Conservation (phyloP, 2,329 filamentous ascomycete genomes). For the Lachnellula cervina region DNA sequence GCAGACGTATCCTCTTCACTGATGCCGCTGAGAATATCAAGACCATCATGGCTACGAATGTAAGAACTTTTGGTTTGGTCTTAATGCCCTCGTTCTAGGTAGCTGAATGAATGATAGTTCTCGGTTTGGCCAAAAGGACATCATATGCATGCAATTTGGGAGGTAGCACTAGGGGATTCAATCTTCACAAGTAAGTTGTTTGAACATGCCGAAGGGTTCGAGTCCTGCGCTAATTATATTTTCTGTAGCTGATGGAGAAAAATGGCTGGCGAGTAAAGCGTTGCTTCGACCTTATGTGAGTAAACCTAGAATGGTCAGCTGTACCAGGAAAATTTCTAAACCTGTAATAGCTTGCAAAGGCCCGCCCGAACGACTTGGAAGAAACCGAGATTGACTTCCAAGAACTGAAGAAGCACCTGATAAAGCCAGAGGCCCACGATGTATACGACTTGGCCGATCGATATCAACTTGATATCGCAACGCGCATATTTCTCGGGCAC, state of each 20-base stretch:
- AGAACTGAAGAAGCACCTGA: slow-evolving; percentile 1
- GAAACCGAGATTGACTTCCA: slow-evolving; percentile 3
- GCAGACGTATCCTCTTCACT: slow-evolving; percentile 4
- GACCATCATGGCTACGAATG: slow-evolving; percentile 2
- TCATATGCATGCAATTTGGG: neutral
- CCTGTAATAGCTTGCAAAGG: neutral
- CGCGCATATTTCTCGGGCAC: slow-evolving; percentile 5
- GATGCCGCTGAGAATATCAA: slow-evolving; percentile 8
- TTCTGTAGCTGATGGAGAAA: slow-evolving; percentile 1
- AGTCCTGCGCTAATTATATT: neutral
- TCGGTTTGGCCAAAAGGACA: slow-evolving; percentile 1
- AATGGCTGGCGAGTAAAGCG: neutral
- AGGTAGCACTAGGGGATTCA: slow-evolving; percentile 2
- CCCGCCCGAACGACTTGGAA: slow-evolving; percentile 4
- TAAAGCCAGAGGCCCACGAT: slow-evolving; percentile 1
- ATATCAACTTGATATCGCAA: slow-evolving; percentile 7
- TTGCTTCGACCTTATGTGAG: slow-evolving; percentile 1
- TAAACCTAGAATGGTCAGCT: neutral
- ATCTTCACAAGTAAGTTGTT: slow-evolving; percentile 7
- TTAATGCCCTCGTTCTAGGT: neutral
- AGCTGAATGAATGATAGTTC: neutral
- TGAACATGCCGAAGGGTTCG: no score
- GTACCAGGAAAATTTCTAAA: neutral
- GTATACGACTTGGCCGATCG: slow-evolving; percentile 8
- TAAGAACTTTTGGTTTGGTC: neutral